Evolutionary conservation across 2,329 filamentous ascomycete genomes (phyloP).

Genomic region (Sporothrix pseudoabietina): DNA sequence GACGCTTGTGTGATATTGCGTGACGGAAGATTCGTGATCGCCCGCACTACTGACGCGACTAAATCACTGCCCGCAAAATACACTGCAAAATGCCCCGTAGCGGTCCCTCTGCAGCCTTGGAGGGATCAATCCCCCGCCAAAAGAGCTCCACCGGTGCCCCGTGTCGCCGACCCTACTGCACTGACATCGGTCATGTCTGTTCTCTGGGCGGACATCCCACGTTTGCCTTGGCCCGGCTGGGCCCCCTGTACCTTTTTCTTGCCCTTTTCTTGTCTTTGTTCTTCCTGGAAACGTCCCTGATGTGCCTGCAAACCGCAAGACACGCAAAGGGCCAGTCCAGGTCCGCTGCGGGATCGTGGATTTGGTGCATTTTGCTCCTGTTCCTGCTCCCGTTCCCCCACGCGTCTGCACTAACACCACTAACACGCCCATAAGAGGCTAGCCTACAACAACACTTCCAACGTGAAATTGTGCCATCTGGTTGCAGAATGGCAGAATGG

Average conservation of each 20-base stretch:
- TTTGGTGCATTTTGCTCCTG: background rate
- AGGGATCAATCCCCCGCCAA: background rate
- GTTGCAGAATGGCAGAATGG: constrained; percentile 12
- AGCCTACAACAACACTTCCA: background rate
- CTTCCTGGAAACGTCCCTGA: background rate
- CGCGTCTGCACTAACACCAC: constrained; percentile 13
- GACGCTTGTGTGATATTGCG: constrained; percentile 25
- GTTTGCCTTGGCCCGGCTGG: background rate
- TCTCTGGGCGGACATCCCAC: background rate
- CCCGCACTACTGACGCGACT: constrained; percentile 26
- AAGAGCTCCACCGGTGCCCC: background rate
- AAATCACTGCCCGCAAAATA: constrained; percentile 1
- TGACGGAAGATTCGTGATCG: constrained; percentile 28
- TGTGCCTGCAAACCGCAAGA: too few relatives aligned
- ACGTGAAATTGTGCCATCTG: constrained; percentile 20
- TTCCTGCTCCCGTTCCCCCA: background rate
- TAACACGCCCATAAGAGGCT: background rate
- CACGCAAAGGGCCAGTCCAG: background rate
- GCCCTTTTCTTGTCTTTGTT: background rate
- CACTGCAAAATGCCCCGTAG: background rate
- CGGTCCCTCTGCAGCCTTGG: background rate
- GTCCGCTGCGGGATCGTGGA: constrained; percentile 12
- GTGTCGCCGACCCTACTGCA: background rate
- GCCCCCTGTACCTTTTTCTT: background rate
- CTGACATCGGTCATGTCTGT: constrained; percentile 23